These are phyloP conservation scores for Fragaria vesca DNA, from an alignment of 306 rosid genomes.

Conservation along the genomic window DNA sequence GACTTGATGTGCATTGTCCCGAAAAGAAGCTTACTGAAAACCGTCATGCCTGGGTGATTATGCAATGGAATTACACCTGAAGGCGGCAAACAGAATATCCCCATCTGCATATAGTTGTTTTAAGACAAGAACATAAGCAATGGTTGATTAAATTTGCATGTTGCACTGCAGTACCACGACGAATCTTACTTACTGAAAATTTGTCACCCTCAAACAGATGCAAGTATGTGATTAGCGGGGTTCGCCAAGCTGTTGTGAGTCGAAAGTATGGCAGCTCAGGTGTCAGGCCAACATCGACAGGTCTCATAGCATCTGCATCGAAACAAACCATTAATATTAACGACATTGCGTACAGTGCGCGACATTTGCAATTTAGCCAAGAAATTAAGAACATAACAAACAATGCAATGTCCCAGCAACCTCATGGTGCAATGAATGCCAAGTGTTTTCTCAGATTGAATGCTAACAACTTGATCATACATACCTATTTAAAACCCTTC, in stretches of 20 bases:
- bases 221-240: conserved; percentile 64
- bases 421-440: not conserved
- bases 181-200: conserved; percentile 56
- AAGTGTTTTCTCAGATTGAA: not conserved
- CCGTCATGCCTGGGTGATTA: conserved; percentile 98
- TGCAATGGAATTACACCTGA: conserved; percentile 91
- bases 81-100: conserved; percentile 95
- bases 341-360: not conserved
- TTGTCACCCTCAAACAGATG: conserved; percentile 69
- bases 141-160: not conserved
- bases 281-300: conserved; percentile 64
- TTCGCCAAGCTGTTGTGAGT: conserved; percentile 20
- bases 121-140: conserved; percentile 8
- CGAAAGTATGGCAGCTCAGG: conserved; percentile 64
- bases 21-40: conserved; percentile 85
- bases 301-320: conserved; percentile 61
- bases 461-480: not conserved
- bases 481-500: not conserved
- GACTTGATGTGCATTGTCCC: conserved; percentile 96
- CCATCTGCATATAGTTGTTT: conserved; percentile 55
- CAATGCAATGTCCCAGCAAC: not conserved
- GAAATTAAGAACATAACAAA: not conserved
- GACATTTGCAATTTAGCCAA: not conserved
- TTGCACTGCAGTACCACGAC: not conserved
- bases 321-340: conserved; percentile 25